Percentiles rank a stretch among this genome's conserved stretches.
Evolutionary conservation across 2,329 filamentous ascomycete genomes (phyloP).

Genomic region (Chrysosporium queenslandicum): DNA sequence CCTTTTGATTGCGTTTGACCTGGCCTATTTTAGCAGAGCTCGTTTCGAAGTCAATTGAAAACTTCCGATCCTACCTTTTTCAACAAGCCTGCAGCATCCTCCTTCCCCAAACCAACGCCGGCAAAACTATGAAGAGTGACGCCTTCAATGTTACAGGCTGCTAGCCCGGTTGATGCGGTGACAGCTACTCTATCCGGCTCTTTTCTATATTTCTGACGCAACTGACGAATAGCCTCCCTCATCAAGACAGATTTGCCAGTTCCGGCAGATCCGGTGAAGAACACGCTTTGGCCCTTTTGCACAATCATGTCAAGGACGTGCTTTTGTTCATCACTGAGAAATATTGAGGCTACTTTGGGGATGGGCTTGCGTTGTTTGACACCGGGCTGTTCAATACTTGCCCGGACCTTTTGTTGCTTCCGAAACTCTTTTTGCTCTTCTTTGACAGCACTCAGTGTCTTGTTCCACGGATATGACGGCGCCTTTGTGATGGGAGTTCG

Average conservation of each 20-base stretch:
- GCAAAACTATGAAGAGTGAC: conserved; percentile 93
- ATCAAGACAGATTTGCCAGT: conserved; percentile 96
- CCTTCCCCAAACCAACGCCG: conserved; percentile 90
- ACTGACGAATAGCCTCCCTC: conserved; percentile 72
- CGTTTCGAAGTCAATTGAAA: too few species aligned
- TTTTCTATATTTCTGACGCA: conserved; percentile 64
- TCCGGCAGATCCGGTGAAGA: conserved; percentile 93
- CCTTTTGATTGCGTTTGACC: conserved; percentile 78
- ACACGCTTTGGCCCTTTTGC: conserved; percentile 73
- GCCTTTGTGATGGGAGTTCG: conserved; percentile 38
- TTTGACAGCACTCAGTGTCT: conserved; percentile 62
- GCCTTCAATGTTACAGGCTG: conserved; percentile 92
- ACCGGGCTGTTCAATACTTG: conserved; percentile 25
- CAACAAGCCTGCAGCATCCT: conserved; percentile 65
- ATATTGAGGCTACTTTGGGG: conserved; percentile 46
- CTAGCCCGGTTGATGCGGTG: conserved; percentile 89
- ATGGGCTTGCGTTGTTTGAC: conserved; percentile 23
- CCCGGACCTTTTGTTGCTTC: conserved; percentile 45
- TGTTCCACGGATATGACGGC: conserved; percentile 55
- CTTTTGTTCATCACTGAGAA: conserved; percentile 76
- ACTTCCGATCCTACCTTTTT: conserved; percentile 53
- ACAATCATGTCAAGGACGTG: conserved; percentile 75
- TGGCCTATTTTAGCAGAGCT: conserved; percentile 16
- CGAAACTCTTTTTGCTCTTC: conserved; percentile 65
- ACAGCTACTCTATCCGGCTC: conserved; percentile 82